A percentile compares a stretch with the other conserved stretches of the same genome.
Conservation (phyloP, 805 yeast genomes). For the Yarrowia bubula region DNA sequence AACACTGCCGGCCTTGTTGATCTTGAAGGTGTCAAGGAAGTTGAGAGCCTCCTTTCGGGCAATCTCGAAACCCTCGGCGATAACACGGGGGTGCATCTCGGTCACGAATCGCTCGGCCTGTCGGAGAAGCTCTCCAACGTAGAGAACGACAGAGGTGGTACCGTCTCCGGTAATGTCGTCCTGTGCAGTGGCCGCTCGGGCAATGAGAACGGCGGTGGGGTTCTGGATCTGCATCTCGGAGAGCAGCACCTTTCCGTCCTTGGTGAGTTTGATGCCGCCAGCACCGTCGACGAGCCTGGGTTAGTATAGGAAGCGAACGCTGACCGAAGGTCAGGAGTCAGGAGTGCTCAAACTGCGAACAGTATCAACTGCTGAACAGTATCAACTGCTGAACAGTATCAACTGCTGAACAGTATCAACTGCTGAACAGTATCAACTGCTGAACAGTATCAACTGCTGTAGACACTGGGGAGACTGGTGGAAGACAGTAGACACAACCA, state of each 20-base stretch:
- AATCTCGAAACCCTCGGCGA: constrained; percentile 91
- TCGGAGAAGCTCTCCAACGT: constrained; percentile 90
- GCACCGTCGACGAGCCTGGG: constrained; percentile 80
- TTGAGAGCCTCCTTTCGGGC: constrained; percentile 76
- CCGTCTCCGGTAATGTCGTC: constrained; percentile 99
- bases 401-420: too few relatives aligned
- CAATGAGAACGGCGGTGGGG: constrained; percentile 83
- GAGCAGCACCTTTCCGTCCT: constrained; percentile 91
- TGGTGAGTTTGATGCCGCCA: constrained; percentile 91
- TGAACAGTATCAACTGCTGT: too few relatives aligned
- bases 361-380: too few relatives aligned
- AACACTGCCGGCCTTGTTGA: constrained; percentile 42
- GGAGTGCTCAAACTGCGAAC: too few relatives aligned
- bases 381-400: too few relatives aligned
- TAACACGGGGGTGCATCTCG: constrained; percentile 92
- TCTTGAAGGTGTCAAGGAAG: constrained; percentile 65
- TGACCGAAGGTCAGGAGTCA: too few relatives aligned
- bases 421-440: too few relatives aligned
- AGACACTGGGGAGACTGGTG: too few relatives aligned
- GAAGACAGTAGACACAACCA: too few relatives aligned
- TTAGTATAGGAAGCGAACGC: constrained; percentile 18
- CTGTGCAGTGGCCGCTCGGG: constrained; percentile 97
- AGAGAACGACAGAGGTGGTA: constrained; percentile 89
- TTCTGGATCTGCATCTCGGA: constrained; percentile 96
- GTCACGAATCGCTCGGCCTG: constrained; percentile 89